Evolutionary conservation across 805 yeast genomes (phyloP).

Genomic region (Sugiyamaella mastotermitis): DNA sequence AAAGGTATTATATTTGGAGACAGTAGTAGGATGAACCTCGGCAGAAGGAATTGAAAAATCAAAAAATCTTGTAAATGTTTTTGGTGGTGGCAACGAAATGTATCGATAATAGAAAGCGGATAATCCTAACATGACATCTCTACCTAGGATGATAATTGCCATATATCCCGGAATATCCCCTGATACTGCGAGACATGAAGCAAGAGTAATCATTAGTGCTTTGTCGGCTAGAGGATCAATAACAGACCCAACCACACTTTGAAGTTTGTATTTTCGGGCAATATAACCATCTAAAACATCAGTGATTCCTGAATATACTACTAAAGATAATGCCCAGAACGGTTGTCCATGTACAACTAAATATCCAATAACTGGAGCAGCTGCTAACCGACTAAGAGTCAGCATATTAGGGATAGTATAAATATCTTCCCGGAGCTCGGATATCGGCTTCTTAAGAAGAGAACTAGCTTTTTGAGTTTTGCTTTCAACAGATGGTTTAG

Average conservation of each 20-base stretch:
- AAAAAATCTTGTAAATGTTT: slow-evolving; percentile 63
- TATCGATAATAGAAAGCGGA: slow-evolving; percentile 71
- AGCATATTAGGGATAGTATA: slow-evolving; percentile 83
- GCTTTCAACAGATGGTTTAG: no score
- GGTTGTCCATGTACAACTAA: slow-evolving; percentile 61
- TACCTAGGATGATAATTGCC: slow-evolving; percentile 65
- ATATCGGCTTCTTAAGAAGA: no score
- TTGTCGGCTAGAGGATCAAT: slow-evolving; percentile 96
- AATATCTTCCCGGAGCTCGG: slow-evolving; percentile 42
- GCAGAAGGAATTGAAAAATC: slow-evolving; percentile 78
- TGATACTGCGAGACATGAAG: slow-evolving; percentile 65
- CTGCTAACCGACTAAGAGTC: slow-evolving; percentile 70
- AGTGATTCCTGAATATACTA: slow-evolving; percentile 81
- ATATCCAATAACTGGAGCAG: slow-evolving; percentile 84
- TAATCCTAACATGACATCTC: slow-evolving; percentile 69
- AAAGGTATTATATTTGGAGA: slow-evolving; percentile 85
- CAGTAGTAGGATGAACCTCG: slow-evolving; percentile 77
- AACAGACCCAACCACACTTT: slow-evolving; percentile 81
- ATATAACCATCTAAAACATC: slow-evolving; percentile 89
- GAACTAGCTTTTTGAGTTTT: no score
- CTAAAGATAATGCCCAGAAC: slow-evolving; percentile 60
- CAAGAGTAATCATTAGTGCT: slow-evolving; percentile 77
- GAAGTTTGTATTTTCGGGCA: slow-evolving; percentile 73
- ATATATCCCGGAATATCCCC: slow-evolving; percentile 59
- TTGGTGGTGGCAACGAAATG: slow-evolving; percentile 67